phyloP scores from a whole-genome alignment of 768 basidiomycete species.

The Pulveroboletus sp. region DNA sequence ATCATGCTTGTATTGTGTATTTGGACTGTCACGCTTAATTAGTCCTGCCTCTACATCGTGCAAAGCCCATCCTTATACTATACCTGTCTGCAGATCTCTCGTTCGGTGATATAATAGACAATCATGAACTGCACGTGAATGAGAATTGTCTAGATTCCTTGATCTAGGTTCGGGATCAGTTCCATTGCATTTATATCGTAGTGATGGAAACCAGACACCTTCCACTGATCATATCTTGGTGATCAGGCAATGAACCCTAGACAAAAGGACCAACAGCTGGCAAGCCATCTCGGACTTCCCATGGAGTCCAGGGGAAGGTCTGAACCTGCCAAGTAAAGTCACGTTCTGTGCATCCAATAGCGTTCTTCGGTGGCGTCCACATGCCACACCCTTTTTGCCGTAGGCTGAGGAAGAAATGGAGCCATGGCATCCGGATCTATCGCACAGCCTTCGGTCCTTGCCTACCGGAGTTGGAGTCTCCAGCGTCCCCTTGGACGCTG shows the following conservation, averaged over 20 bases:
- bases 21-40: background rate
- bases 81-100: background rate
- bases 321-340: background rate
- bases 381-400: background rate
- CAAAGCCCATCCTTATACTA: background rate
- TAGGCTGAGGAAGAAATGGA: background rate
- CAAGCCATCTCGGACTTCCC: background rate
- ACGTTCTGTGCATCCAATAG: no score
- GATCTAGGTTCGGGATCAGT: background rate
- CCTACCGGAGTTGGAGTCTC: background rate
- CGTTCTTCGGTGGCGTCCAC: background rate
- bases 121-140: background rate
- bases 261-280: background rate
- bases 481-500: background rate
- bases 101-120: background rate
- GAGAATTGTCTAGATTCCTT: background rate
- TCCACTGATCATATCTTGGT: background rate
- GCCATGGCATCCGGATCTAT: background rate
- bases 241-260: background rate
- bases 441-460: background rate
- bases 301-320: background rate
- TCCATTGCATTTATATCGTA: background rate
- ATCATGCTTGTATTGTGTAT: background rate
- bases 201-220: background rate
- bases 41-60: background rate